phyloP scores from a whole-genome alignment of 1,284 basidiomycete species.

The Trametes versicolor region DNA sequence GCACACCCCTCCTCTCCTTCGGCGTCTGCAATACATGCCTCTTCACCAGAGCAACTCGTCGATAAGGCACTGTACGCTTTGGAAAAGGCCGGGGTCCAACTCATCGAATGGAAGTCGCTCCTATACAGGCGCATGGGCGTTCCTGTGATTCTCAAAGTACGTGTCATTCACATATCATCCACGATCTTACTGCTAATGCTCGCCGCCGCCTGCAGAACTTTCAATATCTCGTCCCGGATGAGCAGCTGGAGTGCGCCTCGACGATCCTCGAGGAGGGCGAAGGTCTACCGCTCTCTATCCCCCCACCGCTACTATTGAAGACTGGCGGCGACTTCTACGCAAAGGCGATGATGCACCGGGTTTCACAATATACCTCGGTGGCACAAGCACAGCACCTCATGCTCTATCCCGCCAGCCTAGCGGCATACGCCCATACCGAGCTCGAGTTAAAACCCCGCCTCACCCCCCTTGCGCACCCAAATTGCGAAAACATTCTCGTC shows the following conservation, averaged over 20 bases:
- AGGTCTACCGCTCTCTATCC: too few relatives aligned
- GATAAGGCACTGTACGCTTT: conserved; percentile 29
- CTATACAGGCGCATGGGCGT: conserved; percentile 45
- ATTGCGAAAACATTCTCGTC: conserved; percentile 34
- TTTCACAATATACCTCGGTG: conserved; percentile 33
- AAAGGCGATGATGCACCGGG: conserved; percentile 38
- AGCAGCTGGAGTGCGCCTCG: conserved; percentile 29
- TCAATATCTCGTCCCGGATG: conserved; percentile 42
- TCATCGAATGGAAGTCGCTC: conserved; percentile 43
- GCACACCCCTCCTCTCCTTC: background rate
- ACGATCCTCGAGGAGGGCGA: too few relatives aligned
- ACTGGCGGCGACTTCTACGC: conserved; percentile 42
- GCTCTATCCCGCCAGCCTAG: conserved; percentile 42
- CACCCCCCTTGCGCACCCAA: conserved; percentile 7
- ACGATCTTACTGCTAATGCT: background rate
- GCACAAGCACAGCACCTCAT: conserved; percentile 36
- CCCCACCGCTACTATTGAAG: too few relatives aligned
- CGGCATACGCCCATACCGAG: conserved; percentile 36
- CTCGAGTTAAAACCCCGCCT: conserved; percentile 29
- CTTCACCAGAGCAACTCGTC: conserved; percentile 27
- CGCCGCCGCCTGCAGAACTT: conserved; percentile 34
- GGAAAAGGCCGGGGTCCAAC: conserved; percentile 37
- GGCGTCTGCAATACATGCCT: conserved; percentile 8
- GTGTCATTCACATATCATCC: background rate
- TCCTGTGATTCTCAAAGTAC: conserved; percentile 41